phyloP scores from a whole-genome alignment of 2,329 filamentous ascomycete species.

The Trichoderma asperellum region DNA sequence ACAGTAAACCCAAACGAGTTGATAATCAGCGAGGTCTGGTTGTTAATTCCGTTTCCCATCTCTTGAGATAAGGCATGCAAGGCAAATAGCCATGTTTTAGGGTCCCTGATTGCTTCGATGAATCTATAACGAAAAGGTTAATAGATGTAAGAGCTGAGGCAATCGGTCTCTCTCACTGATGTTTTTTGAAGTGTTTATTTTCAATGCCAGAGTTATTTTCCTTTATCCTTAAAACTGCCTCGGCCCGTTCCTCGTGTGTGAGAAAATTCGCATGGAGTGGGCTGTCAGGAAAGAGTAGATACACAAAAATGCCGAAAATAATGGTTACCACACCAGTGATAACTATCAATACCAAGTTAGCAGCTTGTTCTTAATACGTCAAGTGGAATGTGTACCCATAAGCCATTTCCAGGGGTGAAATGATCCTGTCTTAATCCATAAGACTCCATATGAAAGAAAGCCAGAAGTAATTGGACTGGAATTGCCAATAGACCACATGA shows the following conservation, averaged over 20 bases:
- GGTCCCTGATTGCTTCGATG: slow-evolving; percentile 38
- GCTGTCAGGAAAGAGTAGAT: slow-evolving; percentile 26
- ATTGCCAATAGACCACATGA: slow-evolving; percentile 48
- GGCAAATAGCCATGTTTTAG: slow-evolving; percentile 40
- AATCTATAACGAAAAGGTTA: slow-evolving; percentile 22
- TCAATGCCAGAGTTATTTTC: slow-evolving; percentile 42
- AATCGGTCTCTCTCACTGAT: slow-evolving; percentile 31
- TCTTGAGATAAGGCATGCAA: slow-evolving; percentile 42
- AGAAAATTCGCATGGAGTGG: slow-evolving; percentile 33
- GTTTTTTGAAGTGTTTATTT: slow-evolving; percentile 41
- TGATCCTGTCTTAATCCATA: slow-evolving; percentile 41
- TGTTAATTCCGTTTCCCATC: slow-evolving; percentile 46
- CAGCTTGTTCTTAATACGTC: too few species aligned
- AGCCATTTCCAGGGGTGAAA: slow-evolving; percentile 47
- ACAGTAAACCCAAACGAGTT: slow-evolving; percentile 49
- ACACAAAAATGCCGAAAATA: slow-evolving; percentile 31
- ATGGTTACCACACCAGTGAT: slow-evolving; percentile 32
- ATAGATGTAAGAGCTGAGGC: too few species aligned
- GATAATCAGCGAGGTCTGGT: slow-evolving; percentile 49
- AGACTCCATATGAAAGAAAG: slow-evolving; percentile 39
- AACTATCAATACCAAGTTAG: slow-evolving; percentile 20
- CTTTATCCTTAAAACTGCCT: slow-evolving; percentile 40
- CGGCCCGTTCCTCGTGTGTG: slow-evolving; percentile 34
- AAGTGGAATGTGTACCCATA: slow-evolving; percentile 37
- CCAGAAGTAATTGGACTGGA: slow-evolving; percentile 41